Conservation (phyloP, 164 flowering plant genomes). For the Nelumbo lutea region DNA sequence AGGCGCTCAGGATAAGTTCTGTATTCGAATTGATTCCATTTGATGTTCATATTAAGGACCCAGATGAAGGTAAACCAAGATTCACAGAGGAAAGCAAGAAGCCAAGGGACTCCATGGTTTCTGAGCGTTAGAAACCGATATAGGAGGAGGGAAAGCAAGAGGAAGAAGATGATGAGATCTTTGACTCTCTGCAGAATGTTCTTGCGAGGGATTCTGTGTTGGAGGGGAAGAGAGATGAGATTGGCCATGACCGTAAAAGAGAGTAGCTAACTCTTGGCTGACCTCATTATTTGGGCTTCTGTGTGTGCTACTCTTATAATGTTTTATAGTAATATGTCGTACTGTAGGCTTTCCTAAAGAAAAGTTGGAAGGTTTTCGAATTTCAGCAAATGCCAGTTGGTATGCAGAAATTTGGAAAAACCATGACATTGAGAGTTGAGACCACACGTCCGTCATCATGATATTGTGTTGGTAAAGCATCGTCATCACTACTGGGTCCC, state of each 20-base stretch:
- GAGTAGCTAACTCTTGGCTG: no score
- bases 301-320: no score
- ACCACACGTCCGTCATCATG: no score
- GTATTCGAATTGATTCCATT: conserved; percentile 37
- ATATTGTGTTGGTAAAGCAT: no score
- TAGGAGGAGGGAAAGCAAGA: conserved; percentile 41
- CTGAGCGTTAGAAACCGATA: conserved; percentile 34
- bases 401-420: conserved; percentile 8
- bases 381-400: no score
- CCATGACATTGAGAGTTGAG: no score
- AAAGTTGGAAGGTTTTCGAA: no score
- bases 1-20: conserved; percentile 44
- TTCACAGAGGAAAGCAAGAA: conserved; percentile 49
- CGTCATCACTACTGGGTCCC: no score
- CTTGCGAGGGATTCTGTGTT: conserved; percentile 20
- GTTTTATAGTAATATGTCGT: no score
- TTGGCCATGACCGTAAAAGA: conserved; percentile 22
- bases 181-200: conserved; percentile 20
- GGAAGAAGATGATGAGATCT: conserved; percentile 30
- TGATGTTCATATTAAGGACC: conserved; percentile 24
- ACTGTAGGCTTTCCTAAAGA: no score
- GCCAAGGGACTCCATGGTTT: conserved; percentile 29
- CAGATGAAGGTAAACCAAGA: conserved; percentile 48
- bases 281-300: no score
- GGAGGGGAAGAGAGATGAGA: conserved; percentile 21